phyloP scores from a whole-genome alignment of 2,329 filamentous ascomycete genomes.

The Cercospora janseana region DNA sequence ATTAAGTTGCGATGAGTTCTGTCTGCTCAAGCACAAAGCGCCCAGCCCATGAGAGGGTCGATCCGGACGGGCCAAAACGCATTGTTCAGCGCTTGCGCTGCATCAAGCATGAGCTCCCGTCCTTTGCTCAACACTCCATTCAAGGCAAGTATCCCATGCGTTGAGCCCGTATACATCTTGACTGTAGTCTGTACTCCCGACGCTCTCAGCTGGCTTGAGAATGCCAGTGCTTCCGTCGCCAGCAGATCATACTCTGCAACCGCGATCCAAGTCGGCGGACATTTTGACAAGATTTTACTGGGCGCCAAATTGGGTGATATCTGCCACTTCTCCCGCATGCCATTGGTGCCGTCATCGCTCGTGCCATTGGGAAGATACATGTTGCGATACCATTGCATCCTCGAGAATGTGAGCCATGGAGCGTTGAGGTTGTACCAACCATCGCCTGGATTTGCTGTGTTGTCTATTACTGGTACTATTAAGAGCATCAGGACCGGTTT shows the following conservation, averaged over 20 bases:
- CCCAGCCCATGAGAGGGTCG: slow-evolving; percentile 16
- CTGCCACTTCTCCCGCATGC: slow-evolving; percentile 24
- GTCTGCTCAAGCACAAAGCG: slow-evolving; percentile 8
- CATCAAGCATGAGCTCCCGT: slow-evolving; percentile 24
- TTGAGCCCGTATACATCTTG: slow-evolving; percentile 26
- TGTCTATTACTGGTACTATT: slow-evolving; percentile 25
- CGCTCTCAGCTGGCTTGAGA: slow-evolving; percentile 20
- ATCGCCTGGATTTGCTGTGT: slow-evolving; percentile 21
- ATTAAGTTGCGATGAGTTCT: too few species aligned
- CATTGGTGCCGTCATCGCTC: slow-evolving; percentile 4
- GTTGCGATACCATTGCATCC: slow-evolving; percentile 24
- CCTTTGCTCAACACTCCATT: slow-evolving; percentile 23
- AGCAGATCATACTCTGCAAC: slow-evolving; percentile 25
- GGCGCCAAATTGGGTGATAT: slow-evolving; percentile 24
- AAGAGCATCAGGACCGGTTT: slow-evolving; percentile 23
- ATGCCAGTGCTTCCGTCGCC: slow-evolving; percentile 23
- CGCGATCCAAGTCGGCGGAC: slow-evolving; percentile 25
- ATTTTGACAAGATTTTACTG: slow-evolving; percentile 22
- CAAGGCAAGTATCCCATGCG: slow-evolving; percentile 23
- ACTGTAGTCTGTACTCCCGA: slow-evolving; percentile 18
- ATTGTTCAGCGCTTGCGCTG: slow-evolving; percentile 18
- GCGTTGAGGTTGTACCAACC: slow-evolving; percentile 26
- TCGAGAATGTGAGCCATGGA: slow-evolving; percentile 23
- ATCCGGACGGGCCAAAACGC: slow-evolving; percentile 21
- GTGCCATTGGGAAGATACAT: slow-evolving; percentile 23